phyloP scores from a whole-genome alignment of 2,329 filamentous ascomycete species.

The Fusarium coicis region DNA sequence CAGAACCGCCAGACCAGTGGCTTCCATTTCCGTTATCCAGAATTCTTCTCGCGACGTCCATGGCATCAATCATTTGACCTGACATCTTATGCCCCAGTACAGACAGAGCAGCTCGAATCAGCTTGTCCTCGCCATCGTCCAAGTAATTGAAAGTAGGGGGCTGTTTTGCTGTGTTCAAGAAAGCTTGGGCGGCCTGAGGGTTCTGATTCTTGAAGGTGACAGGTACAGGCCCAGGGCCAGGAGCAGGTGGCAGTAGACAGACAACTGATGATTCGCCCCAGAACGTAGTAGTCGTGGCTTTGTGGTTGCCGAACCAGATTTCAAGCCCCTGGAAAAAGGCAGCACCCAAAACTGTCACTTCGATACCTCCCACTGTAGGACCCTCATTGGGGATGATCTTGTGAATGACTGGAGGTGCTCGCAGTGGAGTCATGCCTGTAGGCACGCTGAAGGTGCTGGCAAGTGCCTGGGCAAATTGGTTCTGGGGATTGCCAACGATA shows the following conservation, averaged over 20 bases:
- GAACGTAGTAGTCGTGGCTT: slow-evolving; percentile 77
- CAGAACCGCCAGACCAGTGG: slow-evolving; percentile 60
- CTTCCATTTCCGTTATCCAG: slow-evolving; percentile 56
- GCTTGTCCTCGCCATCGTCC: slow-evolving; percentile 74
- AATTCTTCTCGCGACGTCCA: slow-evolving; percentile 70
- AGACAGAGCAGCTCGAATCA: slow-evolving; percentile 74
- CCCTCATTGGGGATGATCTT: slow-evolving; percentile 87
- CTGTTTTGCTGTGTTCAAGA: slow-evolving; percentile 51
- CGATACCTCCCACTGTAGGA: slow-evolving; percentile 83
- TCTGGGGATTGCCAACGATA: slow-evolving; percentile 54
- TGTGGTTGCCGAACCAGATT: slow-evolving; percentile 81
- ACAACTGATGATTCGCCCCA: slow-evolving; percentile 85
- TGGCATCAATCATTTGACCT: slow-evolving; percentile 69
- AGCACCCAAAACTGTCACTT: slow-evolving; percentile 85
- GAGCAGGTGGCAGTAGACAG: slow-evolving; percentile 78
- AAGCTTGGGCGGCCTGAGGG: slow-evolving; percentile 51
- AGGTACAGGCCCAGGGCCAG: slow-evolving; percentile 73
- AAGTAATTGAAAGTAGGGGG: slow-evolving; percentile 76
- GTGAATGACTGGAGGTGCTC: slow-evolving; percentile 71
- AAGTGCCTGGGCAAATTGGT: slow-evolving; percentile 60
- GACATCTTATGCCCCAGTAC: slow-evolving; percentile 73
- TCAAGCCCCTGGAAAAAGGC: slow-evolving; percentile 81
- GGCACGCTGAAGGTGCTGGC: slow-evolving; percentile 60
- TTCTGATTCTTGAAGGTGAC: slow-evolving; percentile 74
- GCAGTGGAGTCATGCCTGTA: slow-evolving; percentile 60